Conservation (phyloP, 768 basidiomycete species). For the Tylopilus vinaceipallidus region DNA sequence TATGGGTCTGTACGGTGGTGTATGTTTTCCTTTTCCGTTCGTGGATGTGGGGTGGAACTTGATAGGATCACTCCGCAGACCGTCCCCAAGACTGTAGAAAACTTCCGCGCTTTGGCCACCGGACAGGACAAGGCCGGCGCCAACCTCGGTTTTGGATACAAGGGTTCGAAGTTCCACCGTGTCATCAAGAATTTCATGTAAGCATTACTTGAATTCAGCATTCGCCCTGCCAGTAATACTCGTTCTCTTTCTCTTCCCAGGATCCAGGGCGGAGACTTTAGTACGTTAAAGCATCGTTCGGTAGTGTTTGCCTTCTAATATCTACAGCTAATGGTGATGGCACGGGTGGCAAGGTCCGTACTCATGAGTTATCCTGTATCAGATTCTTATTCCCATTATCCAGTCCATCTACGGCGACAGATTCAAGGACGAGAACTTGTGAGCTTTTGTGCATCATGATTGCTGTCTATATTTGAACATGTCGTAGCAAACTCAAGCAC, state of each 20-base stretch:
- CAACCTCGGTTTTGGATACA: conserved; percentile 84
- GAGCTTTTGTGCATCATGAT: conserved; percentile 22
- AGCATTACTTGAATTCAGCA: conserved; percentile 18
- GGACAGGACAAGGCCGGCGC: conserved; percentile 66
- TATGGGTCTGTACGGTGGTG: conserved; percentile 89
- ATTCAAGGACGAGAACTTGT: conserved; percentile 98
- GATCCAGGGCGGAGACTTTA: conserved; percentile 99
- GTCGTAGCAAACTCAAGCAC: conserved; percentile 87
- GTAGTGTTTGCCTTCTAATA: conserved; percentile 10
- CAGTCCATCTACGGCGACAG: conserved; percentile 88
- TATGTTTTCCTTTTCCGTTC: conserved; percentile 33
- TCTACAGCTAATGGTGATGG: conserved; percentile 74
- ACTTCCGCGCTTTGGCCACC: conserved; percentile 92
- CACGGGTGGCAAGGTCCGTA: conserved; percentile 80
- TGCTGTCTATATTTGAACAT: not conserved
- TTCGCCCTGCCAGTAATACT: not conserved
- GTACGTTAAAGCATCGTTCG: conserved; percentile 43
- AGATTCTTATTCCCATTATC: not conserved
- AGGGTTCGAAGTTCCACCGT: conserved; percentile 95
- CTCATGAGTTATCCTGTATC: not conserved
- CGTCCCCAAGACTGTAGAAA: conserved; percentile 95
- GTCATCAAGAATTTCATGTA: conserved; percentile 93
- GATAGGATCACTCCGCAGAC: conserved; percentile 46
- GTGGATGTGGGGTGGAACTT: not conserved
- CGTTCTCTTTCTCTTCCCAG: conserved; percentile 35